Evolutionary conservation across 1,284 basidiomycete species (phyloP).

Genomic region (Pascua sp.): DNA sequence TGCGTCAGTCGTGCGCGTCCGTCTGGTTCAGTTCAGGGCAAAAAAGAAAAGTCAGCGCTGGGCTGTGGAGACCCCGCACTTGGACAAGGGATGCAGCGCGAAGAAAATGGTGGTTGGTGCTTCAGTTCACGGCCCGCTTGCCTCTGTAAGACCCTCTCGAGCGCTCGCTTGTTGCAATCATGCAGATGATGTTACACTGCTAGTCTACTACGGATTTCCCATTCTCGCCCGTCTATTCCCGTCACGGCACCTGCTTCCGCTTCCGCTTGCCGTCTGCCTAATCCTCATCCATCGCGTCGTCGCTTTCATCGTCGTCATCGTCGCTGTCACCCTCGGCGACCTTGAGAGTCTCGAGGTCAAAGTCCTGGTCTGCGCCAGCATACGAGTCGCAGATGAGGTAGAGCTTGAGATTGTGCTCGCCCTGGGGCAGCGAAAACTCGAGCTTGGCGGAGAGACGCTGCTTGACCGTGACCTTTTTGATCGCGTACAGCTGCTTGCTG

Average conservation of each 20-base stretch:
- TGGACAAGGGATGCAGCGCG: too few relatives aligned
- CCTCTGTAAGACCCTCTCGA: too few relatives aligned
- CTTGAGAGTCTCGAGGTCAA: slow-evolving; percentile 70
- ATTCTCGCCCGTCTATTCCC: not conserved
- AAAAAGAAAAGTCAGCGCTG: too few relatives aligned
- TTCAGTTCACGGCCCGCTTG: not conserved
- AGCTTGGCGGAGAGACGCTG: slow-evolving; percentile 75
- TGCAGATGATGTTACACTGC: not conserved
- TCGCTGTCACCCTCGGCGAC: slow-evolving; percentile 81
- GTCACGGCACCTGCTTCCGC: not conserved
- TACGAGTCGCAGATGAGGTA: slow-evolving; percentile 94
- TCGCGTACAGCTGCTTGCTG: slow-evolving; percentile 71
- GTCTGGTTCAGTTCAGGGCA: too few relatives aligned
- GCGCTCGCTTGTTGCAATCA: not conserved
- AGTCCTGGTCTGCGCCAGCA: slow-evolving; percentile 83
- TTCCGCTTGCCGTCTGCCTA: not conserved
- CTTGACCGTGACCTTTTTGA: slow-evolving; percentile 90
- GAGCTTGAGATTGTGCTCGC: slow-evolving; percentile 72
- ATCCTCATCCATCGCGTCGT: slow-evolving; percentile 49
- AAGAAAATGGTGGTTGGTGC: too few relatives aligned
- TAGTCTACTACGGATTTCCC: not conserved
- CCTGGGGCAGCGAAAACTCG: slow-evolving; percentile 82
- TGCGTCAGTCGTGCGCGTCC: too few relatives aligned
- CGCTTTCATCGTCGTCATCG: slow-evolving; percentile 67
- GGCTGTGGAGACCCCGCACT: too few relatives aligned